Evolutionary conservation across 148 eudicot genomes (phyloP), one percentile per base, ranked within the genome.

Genomic region (Nepenthes mirabilis): DNA sequence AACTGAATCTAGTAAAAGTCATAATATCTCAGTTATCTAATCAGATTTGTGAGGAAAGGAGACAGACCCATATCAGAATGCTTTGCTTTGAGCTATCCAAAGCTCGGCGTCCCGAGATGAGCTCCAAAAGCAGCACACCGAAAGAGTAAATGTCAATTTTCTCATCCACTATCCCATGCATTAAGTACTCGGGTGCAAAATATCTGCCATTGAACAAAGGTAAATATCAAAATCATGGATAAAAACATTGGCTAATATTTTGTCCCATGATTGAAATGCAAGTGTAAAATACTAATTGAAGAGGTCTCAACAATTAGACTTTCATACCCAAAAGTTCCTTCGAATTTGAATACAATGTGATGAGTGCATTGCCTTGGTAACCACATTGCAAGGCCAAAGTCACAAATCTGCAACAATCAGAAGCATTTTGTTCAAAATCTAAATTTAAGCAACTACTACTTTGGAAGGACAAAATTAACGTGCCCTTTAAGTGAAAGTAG

Each of bases 261-360:
- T 23, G n/a, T 9, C 1, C 5, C 6, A 13, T 11, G 11, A 54
- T 33, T 33, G 8, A 54, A 2, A 14, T 3, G 5, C 4, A 54
- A 6, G 35, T 2, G 5, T 23, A 2, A 32, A 32, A 32, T 9
- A 55, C 36, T 55, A 32, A 33, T 3, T 33, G 6, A 6, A 5
- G 1, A 7, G 8, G 11, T 49, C 14, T 49, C 1, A 49, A 12
- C 14, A 6, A 45, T 49, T 9, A 55, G 33, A 32, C 37, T 40
- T 14, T 73, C 83, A 67, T 66, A 87, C 97, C 97, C 97, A 47
- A 90, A 90, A 72, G 97, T 87, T 73, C 97, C 97, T 82, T 90
- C 97, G 34, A 77, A 84, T 71, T 73, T 84, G 53, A 80, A 75
- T 50, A 85, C 78, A 59, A 74, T 67, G 69, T 85, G 86, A 75